Evolutionary conservation across 106 monocot species (phyloP).

Genomic region (Triglochin maritima): DNA sequence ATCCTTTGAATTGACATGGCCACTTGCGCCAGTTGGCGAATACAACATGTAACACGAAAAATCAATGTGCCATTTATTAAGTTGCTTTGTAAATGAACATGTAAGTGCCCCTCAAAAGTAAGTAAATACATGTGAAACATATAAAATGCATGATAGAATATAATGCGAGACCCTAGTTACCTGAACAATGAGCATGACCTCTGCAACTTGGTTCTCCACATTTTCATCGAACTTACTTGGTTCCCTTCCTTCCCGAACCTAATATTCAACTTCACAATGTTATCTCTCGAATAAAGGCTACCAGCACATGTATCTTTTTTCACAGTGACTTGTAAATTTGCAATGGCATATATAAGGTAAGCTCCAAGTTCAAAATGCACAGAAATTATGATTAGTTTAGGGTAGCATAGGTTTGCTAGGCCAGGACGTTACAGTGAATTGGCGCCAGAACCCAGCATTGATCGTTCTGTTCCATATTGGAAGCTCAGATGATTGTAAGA

Average conservation of each 20-base stretch:
- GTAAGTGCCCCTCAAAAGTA: too few relatives aligned
- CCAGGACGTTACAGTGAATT: conserved; percentile 50
- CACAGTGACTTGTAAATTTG: too few relatives aligned
- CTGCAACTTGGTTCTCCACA: conserved; percentile 37
- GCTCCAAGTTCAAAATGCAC: too few relatives aligned
- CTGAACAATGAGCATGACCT: conserved; percentile 97
- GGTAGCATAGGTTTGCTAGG: not conserved
- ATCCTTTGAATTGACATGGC: too few relatives aligned
- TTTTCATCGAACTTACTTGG: conserved; percentile 12
- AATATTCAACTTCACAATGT: not conserved
- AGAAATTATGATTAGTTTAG: too few relatives aligned
- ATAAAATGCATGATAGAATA: too few relatives aligned
- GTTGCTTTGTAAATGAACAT: too few relatives aligned
- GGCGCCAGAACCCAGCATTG: conserved; percentile 93
- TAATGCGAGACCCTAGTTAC: conserved; percentile 13
- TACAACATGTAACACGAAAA: not conserved
- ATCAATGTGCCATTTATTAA: too few relatives aligned
- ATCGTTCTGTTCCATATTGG: conserved; percentile 79
- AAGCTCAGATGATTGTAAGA: conserved; percentile 56
- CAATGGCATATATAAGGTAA: too few relatives aligned
- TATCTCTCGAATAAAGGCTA: too few relatives aligned
- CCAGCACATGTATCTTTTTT: too few relatives aligned
- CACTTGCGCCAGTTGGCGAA: not conserved
- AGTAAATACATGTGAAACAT: too few relatives aligned
- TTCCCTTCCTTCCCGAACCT: conserved; percentile 93